Evolutionary conservation across 139 green algal species (phyloP).

Genomic region (Micractinium sp.): DNA sequence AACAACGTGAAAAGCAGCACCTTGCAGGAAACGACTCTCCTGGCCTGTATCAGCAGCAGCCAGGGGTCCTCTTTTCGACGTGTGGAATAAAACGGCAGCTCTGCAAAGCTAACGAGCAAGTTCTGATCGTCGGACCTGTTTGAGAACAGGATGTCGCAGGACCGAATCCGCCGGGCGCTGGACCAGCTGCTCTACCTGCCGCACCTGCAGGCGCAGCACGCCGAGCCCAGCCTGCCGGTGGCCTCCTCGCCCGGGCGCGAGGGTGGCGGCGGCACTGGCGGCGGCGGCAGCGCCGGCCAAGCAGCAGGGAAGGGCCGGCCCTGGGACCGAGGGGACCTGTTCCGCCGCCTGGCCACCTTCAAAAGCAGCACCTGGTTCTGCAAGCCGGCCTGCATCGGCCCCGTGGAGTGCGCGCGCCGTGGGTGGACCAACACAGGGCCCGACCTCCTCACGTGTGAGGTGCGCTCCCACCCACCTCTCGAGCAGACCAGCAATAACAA

Average conservation of each 20-base stretch:
- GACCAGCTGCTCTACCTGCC: slow-evolving; percentile 54
- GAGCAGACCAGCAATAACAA: too few relatives aligned
- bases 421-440: slow-evolving; percentile 70
- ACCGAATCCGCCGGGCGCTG: slow-evolving; percentile 45
- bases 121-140: too few relatives aligned
- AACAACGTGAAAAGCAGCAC: too few relatives aligned
- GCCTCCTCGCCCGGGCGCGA: neutral
- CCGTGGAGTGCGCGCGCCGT: slow-evolving; percentile 66
- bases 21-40: too few relatives aligned
- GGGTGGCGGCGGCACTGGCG: neutral
- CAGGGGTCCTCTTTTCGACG: too few relatives aligned
- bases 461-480: neutral
- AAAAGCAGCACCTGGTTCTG: slow-evolving; percentile 74
- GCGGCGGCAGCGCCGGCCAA: neutral
- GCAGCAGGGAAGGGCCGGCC: slow-evolving; percentile 28
- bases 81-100: too few relatives aligned
- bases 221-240: slow-evolving; percentile 12
- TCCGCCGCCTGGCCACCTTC: slow-evolving; percentile 73
- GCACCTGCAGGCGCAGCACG: slow-evolving; percentile 30
- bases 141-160: neutral
- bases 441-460: slow-evolving; percentile 73
- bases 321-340: slow-evolving; percentile 75
- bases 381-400: slow-evolving; percentile 65
- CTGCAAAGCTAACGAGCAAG: too few relatives aligned
- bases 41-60: neutral